Evolutionary conservation across 1,284 basidiomycete genomes (phyloP).

Genomic region (Sporisorium scitamineum): DNA sequence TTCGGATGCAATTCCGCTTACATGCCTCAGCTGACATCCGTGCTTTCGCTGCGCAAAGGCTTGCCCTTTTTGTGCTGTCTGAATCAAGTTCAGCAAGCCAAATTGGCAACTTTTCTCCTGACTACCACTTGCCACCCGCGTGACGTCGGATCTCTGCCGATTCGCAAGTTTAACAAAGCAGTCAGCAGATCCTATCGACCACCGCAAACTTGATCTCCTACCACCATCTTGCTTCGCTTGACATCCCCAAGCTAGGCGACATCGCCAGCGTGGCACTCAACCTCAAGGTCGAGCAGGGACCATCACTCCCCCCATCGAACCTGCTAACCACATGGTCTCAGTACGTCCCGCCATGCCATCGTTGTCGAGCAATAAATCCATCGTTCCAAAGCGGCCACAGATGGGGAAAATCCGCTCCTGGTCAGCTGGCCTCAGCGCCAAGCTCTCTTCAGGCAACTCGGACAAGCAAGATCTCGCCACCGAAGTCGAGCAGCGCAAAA

Average conservation of each 20-base stretch:
- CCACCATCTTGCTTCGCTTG: not conserved
- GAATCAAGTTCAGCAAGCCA: not conserved
- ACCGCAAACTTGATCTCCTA: not conserved
- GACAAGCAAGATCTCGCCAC: conserved; percentile 36
- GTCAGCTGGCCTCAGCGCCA: conserved; percentile 38
- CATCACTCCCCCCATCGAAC: not conserved
- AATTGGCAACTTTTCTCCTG: not conserved
- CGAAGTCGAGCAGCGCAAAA: conserved; percentile 43
- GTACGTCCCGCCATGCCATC: conserved; percentile 9
- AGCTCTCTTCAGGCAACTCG: conserved; percentile 15
- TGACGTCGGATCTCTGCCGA: not conserved
- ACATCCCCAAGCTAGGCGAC: not conserved
- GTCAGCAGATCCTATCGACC: not conserved
- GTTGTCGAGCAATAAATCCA: conserved; percentile 17
- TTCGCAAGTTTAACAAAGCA: not conserved
- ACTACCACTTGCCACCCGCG: too few species aligned
- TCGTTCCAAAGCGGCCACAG: conserved; percentile 28
- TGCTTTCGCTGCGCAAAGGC: too few species aligned
- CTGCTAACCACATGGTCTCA: not conserved
- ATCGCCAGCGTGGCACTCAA: not conserved
- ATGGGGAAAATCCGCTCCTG: conserved; percentile 36
- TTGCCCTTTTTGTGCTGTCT: not conserved
- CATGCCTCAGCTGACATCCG: not conserved
- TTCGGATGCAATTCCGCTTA: not conserved
- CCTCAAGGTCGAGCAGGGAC: not conserved